Evolutionary conservation across 495 filamentous ascomycete species (phyloP), one percentile per base, ranked within the genome.

Genomic region (Evernia prunastri): DNA sequence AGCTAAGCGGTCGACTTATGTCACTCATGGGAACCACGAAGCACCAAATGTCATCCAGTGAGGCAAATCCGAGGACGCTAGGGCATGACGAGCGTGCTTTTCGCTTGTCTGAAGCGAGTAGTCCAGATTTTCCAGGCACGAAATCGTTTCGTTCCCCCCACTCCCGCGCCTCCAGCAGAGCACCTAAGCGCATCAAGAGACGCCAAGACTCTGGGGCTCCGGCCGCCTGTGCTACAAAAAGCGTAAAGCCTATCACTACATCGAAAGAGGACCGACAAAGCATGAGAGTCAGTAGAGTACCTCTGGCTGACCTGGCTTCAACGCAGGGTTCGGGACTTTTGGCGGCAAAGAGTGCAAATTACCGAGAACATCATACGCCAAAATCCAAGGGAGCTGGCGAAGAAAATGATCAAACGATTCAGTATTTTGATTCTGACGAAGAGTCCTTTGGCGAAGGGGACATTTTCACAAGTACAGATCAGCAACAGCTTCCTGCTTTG

Each of bases 1-100:
- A 81, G 51, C 78, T 81, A 27, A 80, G 79, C 40, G 68, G 77
- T 27, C 74, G 76, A 11, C 67, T 81, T 11, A 80, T 81, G 75
- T 70, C 67, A 23, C 75, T 82, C 4, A 81, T 80, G 78, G 77
- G 75, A 1, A 79, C 76, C 63, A 74, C 25, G 29, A 63, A 45
- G 35, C 31, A 35, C 18, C 36, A 45, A 17, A 25, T 6, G 2
- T 31, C 53, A 17, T 35, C 43, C 36, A 18, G n/a, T 35, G 36
- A 11, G 27, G 35, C 39, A 25, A n/a, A 25, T 17, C 11, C 1
- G 25, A 43, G 25, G 33, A 40, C 18, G 18, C 33, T 31, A 13
- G 23, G 29, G 33, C 36, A 42, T 23, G 40, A 25, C 9, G 27
- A 56, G 25, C 18, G 29, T 12, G 61, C 27, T 33, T 20, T 25